Evolutionary conservation across 805 yeast genomes (phyloP), one percentile per base, ranked within the genome.

Genomic region (Saccharomycopsis oosterbeekiorum): DNA sequence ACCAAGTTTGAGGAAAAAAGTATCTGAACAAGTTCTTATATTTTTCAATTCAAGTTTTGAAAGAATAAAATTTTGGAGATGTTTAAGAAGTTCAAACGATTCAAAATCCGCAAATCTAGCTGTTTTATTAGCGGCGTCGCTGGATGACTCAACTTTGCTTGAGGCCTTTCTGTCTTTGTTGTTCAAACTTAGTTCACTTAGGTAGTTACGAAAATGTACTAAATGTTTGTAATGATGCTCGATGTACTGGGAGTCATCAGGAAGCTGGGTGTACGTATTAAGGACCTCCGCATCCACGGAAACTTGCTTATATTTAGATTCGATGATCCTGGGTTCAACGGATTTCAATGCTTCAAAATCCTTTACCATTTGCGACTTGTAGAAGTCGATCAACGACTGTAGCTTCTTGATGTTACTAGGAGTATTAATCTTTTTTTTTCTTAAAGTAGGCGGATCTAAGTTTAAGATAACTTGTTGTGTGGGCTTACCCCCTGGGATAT

Each of bases 181-280:
- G 43, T 15, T 9, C 15, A 19, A 8, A 53, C 12, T 14, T 73
- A 71, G 21, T 76, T 70, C 24, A 78, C 76, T 70, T 21, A 78
- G 21, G 12, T 47, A 47, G 6, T 47, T 47, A 4, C 53, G 53
- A 47, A 47, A 47, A 47, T 47, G 34, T 24, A 47, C 60, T 42
- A 80, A 65, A 58, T 79, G 82, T 14, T 70, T 70, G 66, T 78
- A 79, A 67, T 78, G 82, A 60, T 78, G 77, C 57, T 78, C 81
- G 40, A 80, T 78, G 66, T 76, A 79, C 63, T 76, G 77, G 0
- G 83, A 79, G 65, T 80, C 83, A 51, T 80, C 84, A 0, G 84
- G 84, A 19, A 80, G 67, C 64, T 80, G 84, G 41, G 70, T 74
- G 65, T 80, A 80, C 6, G 56, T 37, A 11, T 43, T 59, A 5